Evolutionary conservation across 2,329 filamentous ascomycete genomes (phyloP).

Genomic region (Fusarium abutilonis): DNA sequence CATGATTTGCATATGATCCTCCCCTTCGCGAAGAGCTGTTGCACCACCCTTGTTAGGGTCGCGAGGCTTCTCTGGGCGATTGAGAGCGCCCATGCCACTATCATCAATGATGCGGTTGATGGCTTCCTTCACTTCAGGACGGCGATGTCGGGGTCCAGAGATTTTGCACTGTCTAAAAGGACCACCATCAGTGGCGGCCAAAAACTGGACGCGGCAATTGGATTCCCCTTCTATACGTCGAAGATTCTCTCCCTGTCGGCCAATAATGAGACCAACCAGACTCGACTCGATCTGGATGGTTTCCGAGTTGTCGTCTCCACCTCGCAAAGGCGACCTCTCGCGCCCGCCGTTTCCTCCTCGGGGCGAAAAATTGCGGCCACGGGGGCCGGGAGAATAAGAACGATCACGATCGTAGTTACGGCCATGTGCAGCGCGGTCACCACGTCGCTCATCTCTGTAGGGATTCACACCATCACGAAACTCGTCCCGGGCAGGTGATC

Average conservation of each 20-base stretch:
- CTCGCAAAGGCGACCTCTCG: slow-evolving; percentile 67
- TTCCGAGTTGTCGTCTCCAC: slow-evolving; percentile 76
- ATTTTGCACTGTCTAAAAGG: slow-evolving; percentile 87
- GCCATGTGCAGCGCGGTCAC: slow-evolving; percentile 55
- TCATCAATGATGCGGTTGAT: slow-evolving; percentile 91
- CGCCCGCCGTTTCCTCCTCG: slow-evolving; percentile 62
- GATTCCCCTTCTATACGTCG: slow-evolving; percentile 85
- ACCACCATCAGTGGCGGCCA: slow-evolving; percentile 78
- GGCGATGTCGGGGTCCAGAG: slow-evolving; percentile 74
- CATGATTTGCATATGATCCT: slow-evolving; percentile 92
- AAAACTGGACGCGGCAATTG: slow-evolving; percentile 86
- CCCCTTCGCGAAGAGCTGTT: slow-evolving; percentile 74
- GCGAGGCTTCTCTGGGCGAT: slow-evolving; percentile 56
- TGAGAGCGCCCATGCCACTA: slow-evolving; percentile 63
- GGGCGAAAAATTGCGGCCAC: slow-evolving; percentile 69
- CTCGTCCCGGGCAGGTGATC: slow-evolving; percentile 77
- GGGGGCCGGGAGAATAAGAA: slow-evolving; percentile 74
- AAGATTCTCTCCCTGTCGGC: slow-evolving; percentile 88
- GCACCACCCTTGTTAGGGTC: slow-evolving; percentile 53
- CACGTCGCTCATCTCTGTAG: slow-evolving; percentile 85
- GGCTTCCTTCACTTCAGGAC: slow-evolving; percentile 80
- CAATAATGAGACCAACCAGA: slow-evolving; percentile 89
- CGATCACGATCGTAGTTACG: slow-evolving; percentile 68
- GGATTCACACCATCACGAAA: slow-evolving; percentile 82
- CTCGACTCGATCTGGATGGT: slow-evolving; percentile 87